Evolutionary conservation across 768 basidiomycete species (phyloP).

Genomic region (Tubosaeta sp.): DNA sequence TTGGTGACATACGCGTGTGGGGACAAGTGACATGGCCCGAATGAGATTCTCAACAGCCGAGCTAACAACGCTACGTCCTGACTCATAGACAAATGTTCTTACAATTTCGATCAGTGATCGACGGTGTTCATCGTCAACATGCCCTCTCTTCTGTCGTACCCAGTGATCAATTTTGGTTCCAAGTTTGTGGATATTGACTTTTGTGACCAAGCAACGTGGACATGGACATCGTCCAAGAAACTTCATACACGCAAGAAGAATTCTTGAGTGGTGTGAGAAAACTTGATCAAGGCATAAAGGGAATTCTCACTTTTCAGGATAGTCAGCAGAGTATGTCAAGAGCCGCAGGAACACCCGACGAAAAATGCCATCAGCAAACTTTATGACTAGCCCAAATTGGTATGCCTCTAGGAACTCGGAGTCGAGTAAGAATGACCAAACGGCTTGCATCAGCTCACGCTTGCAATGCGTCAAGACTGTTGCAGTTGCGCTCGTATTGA

Average conservation of each 20-base stretch:
- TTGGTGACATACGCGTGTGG: background rate
- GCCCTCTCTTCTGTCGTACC: conserved; percentile 1
- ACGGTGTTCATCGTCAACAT: conserved; percentile 32
- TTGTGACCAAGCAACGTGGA: conserved; percentile 16
- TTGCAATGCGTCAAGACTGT: conserved; percentile 14
- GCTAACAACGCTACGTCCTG: background rate
- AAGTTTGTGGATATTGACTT: background rate
- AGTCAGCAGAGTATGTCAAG: conserved; percentile 22
- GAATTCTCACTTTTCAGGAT: conserved; percentile 30
- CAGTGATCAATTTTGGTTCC: background rate
- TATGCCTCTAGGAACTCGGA: conserved; percentile 22
- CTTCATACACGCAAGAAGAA: conserved; percentile 16
- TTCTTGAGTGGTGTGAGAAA: conserved; percentile 7
- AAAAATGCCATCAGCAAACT: conserved; percentile 17
- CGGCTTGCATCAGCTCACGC: conserved; percentile 23
- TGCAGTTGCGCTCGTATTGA: background rate
- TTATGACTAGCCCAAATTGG: conserved; percentile 16
- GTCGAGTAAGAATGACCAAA: conserved; percentile 16
- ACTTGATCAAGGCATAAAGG: background rate
- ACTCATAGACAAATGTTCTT: conserved; percentile 31
- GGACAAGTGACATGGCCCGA: conserved; percentile 12
- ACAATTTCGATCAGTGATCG: conserved; percentile 34
- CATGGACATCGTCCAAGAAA: conserved; percentile 19
- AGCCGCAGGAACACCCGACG: conserved; percentile 12
- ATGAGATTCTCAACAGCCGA: background rate